Base-by-base conservation (phyloP, 495 filamentous ascomycete species). In the Penicillium argentinense region DNA sequence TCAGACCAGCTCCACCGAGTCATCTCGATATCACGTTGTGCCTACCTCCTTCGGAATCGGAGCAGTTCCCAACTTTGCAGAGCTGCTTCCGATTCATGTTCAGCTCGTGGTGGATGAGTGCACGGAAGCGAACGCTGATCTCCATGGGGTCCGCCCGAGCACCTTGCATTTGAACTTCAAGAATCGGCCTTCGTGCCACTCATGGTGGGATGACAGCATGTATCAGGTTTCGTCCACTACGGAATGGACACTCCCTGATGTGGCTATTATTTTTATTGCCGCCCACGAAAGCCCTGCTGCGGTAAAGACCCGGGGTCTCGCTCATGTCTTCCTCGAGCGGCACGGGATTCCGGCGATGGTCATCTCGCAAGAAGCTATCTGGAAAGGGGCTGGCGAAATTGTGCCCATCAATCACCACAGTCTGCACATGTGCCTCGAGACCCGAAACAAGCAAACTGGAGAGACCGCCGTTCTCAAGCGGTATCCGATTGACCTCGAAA, bases 101-200 rank as follows among this genome's bases (percentile, higher is more conserved):
- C 86, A 89, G 56, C 79, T 91, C 50, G 80, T 82, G 45, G 83
- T 91, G 16, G 85, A 90, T 47, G 81, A 88, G 42, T 90, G 87
- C 56, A 72, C 73, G 27, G 71, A 68, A 11, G 86, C 85, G 16
- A 63, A 63, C 17, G 70, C 67, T 5, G 60, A 75, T 11, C 57
- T 66, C 32, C 64, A 64, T 23, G 64, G 69, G 13, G 67, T 62
- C 42, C 69, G 64, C 9, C 63, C 70, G 26, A 69, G 67, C 37
- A 69, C 69, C 14, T 65, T 86, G 44, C 74, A 71, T 21, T 52
- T 91, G 51, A 76, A 67, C 16, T 66, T 89, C 42, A 83, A 85
- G 53, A 79, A 85, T 27, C 69, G 62, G 50, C 70, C 57, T 57
- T 59, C 62, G 29, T 72, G 62, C 65, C 67, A 69, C 8, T 76